These are phyloP conservation scores for Gynochthodes officinalis DNA, from an alignment of 257 asterid genomes.

Conservation along the genomic window DNA sequence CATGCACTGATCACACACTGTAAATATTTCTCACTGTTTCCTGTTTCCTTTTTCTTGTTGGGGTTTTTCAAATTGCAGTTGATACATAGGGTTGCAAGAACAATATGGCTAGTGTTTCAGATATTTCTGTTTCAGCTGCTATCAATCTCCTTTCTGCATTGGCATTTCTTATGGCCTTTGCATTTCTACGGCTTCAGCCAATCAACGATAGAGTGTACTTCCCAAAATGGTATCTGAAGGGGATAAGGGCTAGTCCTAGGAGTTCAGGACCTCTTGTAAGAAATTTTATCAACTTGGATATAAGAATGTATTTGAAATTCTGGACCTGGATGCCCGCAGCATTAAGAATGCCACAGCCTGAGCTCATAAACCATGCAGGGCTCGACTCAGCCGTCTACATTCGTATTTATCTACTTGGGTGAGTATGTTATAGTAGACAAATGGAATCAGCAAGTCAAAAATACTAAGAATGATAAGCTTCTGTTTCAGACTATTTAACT, in stretches of 20 bases:
- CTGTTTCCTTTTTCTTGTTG: background rate
- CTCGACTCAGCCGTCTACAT: constrained; percentile 82
- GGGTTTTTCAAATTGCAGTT: constrained; percentile 24
- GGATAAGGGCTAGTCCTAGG: constrained; percentile 60
- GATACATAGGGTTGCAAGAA: constrained; percentile 25
- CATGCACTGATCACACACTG: background rate
- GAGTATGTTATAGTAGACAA: constrained; percentile 23
- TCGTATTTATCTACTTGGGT: constrained; percentile 88
- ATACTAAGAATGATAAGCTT: background rate
- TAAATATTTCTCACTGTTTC: constrained; percentile 6
- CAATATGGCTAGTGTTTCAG: constrained; percentile 65
- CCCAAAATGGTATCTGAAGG: constrained; percentile 82
- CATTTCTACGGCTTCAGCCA: constrained; percentile 77
- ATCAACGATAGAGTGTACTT: constrained; percentile 72
- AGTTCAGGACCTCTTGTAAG: constrained; percentile 39
- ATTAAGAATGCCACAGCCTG: constrained; percentile 76
- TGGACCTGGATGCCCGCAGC: constrained; percentile 96
- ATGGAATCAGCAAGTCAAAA: constrained; percentile 6
- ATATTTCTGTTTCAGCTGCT: constrained; percentile 63
- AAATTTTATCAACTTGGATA: constrained; percentile 51
- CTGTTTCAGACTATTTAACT: background rate
- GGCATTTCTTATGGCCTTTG: constrained; percentile 70
- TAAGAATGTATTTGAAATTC: constrained; percentile 49
- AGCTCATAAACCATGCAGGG: constrained; percentile 86
- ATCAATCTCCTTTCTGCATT: constrained; percentile 72